Conservation (phyloP, 495 filamentous ascomycete genomes). For the Penicillium taxi region DNA sequence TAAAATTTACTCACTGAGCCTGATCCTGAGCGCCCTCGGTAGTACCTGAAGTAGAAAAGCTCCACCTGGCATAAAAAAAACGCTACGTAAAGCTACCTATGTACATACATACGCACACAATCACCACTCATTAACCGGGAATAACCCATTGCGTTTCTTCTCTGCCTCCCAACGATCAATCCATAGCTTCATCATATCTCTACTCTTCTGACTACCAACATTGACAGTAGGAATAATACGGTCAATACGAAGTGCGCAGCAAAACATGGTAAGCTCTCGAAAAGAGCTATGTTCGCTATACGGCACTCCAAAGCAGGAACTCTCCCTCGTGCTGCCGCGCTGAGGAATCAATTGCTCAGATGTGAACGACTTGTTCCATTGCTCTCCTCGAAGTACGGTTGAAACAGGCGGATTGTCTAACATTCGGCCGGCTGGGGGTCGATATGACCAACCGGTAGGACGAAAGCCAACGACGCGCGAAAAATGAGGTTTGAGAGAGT, state of each 20-base stretch:
- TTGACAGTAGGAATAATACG: constrained; percentile 92
- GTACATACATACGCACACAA: no score
- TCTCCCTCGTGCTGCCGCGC: constrained; percentile 66
- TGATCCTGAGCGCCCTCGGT: no score
- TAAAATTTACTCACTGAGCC: no score
- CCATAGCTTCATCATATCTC: constrained; percentile 87
- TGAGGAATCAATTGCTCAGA: constrained; percentile 62
- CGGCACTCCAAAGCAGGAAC: constrained; percentile 81
- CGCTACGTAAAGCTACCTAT: no score
- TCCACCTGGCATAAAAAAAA: no score
- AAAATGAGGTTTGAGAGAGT: constrained; percentile 67
- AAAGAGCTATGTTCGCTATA: constrained; percentile 95
- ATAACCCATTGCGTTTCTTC: constrained; percentile 70
- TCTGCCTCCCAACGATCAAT: constrained; percentile 81
- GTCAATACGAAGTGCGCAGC: constrained; percentile 77
- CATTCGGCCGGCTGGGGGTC: constrained; percentile 56
- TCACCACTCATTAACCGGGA: constrained; percentile 31
- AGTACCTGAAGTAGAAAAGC: no score
- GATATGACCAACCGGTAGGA: constrained; percentile 87
- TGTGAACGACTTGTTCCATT: constrained; percentile 65
- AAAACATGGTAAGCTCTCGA: constrained; percentile 86
- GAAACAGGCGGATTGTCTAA: constrained; percentile 55
- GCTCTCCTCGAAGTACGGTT: constrained; percentile 61
- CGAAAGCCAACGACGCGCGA: constrained; percentile 83
- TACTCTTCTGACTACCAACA: constrained; percentile 60